Conservation (phyloP, 768 basidiomycete genomes). For the Boletus patriciae region DNA sequence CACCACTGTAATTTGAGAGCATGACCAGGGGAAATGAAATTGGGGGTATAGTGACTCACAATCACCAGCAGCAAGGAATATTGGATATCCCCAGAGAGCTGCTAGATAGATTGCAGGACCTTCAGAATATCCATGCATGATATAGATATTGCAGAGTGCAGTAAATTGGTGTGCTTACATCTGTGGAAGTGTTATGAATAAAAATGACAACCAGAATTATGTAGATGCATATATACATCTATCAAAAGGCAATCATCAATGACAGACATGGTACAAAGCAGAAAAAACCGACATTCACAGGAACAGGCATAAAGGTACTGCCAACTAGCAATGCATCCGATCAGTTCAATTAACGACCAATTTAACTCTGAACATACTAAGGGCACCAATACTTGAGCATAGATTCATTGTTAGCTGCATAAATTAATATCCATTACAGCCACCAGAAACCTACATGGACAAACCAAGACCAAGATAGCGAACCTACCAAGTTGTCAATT, state of each 20-base stretch:
- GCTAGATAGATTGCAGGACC: too few species aligned
- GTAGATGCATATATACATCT: constrained; percentile 7
- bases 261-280: background rate
- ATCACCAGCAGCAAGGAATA: too few species aligned
- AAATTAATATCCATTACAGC: too few species aligned
- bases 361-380: background rate
- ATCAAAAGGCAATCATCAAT: background rate
- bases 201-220: too few species aligned
- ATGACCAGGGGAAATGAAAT: too few species aligned
- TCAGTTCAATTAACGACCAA: background rate
- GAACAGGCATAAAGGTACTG: constrained; percentile 1
- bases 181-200: too few species aligned
- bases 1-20: too few species aligned
- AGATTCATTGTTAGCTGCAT: background rate
- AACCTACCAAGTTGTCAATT: background rate
- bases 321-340: background rate
- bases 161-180: too few species aligned
- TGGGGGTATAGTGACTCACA: too few species aligned
- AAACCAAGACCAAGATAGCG: constrained; percentile 2
- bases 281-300: background rate
- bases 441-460: background rate
- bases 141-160: too few species aligned
- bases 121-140: too few species aligned
- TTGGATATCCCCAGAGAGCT: too few species aligned
- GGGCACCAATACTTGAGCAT: background rate